A percentile compares a stretch with the other conserved stretches of the same genome.
Evolutionary conservation across 257 asterid genomes (phyloP).

Genomic region (Buddleja alternifolia): DNA sequence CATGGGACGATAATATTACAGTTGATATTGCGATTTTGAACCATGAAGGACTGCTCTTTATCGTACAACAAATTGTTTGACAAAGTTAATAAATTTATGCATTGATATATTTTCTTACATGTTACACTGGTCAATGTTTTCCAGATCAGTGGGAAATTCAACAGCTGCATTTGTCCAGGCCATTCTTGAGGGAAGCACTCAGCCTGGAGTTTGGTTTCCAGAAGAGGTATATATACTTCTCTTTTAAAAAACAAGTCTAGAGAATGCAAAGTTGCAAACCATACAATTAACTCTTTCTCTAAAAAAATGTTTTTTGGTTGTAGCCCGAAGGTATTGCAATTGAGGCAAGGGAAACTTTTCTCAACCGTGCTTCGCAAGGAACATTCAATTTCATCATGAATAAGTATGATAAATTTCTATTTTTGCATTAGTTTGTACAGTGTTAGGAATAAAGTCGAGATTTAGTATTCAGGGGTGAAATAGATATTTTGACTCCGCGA

Average conservation of each 20-base stretch:
- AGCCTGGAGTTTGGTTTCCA: slow-evolving; percentile 62
- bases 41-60: no score
- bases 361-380: slow-evolving; percentile 50
- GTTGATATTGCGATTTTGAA: no score
- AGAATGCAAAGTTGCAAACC: no score
- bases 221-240: slow-evolving; percentile 43
- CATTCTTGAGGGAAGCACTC: slow-evolving; percentile 60
- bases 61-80: no score
- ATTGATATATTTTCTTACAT: neutral
- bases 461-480: no score
- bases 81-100: neutral
- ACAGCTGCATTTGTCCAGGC: slow-evolving; percentile 56
- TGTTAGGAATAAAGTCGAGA: no score
- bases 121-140: neutral
- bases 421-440: no score
- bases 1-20: no score
- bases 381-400: slow-evolving; percentile 47
- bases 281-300: no score
- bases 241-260: no score
- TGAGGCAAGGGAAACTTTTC: slow-evolving; percentile 57
- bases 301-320: neutral
- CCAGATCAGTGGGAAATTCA: slow-evolving; percentile 54
- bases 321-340: slow-evolving; percentile 43
- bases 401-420: slow-evolving; percentile 37
- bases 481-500: no score